Percentiles rank a stretch among this genome's conserved stretches.
These are phyloP conservation scores for Venustampulla echinocandica DNA, from an alignment of 495 filamentous ascomycete species.

Conservation along the genomic window DNA sequence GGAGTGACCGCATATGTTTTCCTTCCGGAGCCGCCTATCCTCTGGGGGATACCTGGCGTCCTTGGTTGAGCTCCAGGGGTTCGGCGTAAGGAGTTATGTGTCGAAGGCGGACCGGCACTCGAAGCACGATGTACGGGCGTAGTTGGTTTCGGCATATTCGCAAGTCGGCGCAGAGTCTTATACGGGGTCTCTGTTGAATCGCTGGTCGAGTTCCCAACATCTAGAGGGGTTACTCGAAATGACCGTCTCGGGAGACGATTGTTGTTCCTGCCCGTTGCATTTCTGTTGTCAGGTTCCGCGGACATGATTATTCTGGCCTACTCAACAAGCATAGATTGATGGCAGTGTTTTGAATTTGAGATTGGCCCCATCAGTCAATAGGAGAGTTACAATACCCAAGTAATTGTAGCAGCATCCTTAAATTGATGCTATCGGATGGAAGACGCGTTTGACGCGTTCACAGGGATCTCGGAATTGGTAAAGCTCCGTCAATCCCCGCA, in stretches of 20 bases:
- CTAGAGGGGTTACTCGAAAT: slow-evolving; percentile 27
- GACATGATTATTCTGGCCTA: no score
- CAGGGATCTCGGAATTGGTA: no score
- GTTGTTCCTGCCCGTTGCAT: neutral
- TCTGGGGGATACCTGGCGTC: neutral
- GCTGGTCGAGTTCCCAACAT: slow-evolving; percentile 14
- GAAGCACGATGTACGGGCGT: slow-evolving; percentile 32
- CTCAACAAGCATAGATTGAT: no score
- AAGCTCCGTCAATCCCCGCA: no score
- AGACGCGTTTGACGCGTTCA: no score
- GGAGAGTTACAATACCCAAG: no score
- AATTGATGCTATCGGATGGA: no score
- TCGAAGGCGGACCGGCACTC: slow-evolving; percentile 21
- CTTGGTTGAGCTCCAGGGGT: slow-evolving; percentile 14
- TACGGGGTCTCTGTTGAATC: slow-evolving; percentile 25
- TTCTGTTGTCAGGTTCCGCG: no score
- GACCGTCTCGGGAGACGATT: neutral
- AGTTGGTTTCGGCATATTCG: slow-evolving; percentile 28
- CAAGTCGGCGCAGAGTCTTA: slow-evolving; percentile 28
- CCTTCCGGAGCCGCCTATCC: slow-evolving; percentile 24
- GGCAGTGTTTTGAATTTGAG: no score
- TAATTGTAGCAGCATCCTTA: no score
- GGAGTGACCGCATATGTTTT: slow-evolving; percentile 53
- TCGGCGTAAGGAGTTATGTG: slow-evolving; percentile 10
- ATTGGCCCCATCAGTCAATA: no score